phyloP scores from a whole-genome alignment of 139 green algal genomes.

The Tetradesmus obliquus region DNA sequence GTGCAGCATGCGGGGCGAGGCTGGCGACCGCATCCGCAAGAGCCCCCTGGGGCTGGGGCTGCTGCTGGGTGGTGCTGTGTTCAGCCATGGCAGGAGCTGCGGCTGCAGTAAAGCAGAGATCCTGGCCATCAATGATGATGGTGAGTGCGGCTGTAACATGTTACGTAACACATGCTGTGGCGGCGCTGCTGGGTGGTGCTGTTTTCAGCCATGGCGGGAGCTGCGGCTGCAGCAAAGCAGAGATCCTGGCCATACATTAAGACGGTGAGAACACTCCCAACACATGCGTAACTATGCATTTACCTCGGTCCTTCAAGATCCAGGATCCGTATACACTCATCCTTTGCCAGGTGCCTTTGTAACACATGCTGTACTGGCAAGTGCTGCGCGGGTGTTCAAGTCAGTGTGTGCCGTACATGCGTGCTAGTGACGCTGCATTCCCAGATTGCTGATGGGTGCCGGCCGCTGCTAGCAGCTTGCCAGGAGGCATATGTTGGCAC shows the following conservation, averaged over 20 bases:
- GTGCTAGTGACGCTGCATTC: too few relatives aligned
- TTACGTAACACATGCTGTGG: neutral
- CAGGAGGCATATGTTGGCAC: too few relatives aligned
- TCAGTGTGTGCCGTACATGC: too few relatives aligned
- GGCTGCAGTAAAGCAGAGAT: constrained; percentile 84
- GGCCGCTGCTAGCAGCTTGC: too few relatives aligned
- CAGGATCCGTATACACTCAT: too few relatives aligned
- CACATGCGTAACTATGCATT: too few relatives aligned
- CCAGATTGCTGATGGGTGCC: too few relatives aligned
- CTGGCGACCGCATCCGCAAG: constrained; percentile 55
- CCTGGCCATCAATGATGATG: constrained; percentile 86
- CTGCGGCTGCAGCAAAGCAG: constrained; percentile 71
- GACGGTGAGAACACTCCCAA: constrained; percentile 46
- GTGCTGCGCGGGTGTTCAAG: too few relatives aligned
- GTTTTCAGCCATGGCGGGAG: constrained; percentile 71
- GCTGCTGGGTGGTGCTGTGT: constrained; percentile 74
- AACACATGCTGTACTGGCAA: too few relatives aligned
- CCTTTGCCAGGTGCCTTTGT: too few relatives aligned
- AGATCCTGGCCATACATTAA: constrained; percentile 91
- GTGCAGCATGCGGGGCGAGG: constrained; percentile 51
- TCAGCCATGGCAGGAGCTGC: constrained; percentile 63
- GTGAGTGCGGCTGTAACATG: constrained; percentile 21
- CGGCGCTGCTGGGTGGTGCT: constrained; percentile 52
- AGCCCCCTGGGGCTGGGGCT: constrained; percentile 74
- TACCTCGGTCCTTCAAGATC: too few relatives aligned